phyloP scores from a whole-genome alignment of 2,329 filamentous ascomycete genomes.

The Beauveria rudraprayagi region DNA sequence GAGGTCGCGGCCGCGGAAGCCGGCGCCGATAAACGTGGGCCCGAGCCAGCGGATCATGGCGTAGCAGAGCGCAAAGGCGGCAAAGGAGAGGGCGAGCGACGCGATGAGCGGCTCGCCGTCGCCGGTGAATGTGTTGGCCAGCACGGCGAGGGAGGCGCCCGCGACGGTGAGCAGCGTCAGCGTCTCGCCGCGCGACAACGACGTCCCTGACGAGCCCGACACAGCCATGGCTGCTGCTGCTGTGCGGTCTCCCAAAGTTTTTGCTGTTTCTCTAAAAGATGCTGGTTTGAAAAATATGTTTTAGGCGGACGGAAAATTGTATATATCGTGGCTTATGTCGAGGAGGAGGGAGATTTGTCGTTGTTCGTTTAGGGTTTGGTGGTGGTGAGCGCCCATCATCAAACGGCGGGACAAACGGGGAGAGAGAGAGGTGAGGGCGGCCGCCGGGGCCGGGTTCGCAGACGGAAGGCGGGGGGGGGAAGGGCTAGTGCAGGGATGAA shows the following conservation, averaged over 20 bases:
- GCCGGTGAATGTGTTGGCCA: slow-evolving; percentile 72
- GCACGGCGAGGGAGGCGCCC: slow-evolving; percentile 61
- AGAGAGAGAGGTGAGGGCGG: too few relatives aligned
- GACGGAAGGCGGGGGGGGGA: too few relatives aligned
- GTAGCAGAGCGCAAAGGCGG: slow-evolving; percentile 76
- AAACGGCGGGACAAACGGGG: background rate
- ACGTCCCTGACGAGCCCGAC: background rate
- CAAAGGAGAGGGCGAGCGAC: slow-evolving; percentile 74
- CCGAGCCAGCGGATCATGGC: slow-evolving; percentile 91
- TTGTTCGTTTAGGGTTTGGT: background rate
- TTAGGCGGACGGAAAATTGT: background rate
- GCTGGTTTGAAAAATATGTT: background rate
- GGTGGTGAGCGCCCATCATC: background rate
- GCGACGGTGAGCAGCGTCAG: slow-evolving; percentile 53
- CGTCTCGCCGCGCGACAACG: slow-evolving; percentile 43
- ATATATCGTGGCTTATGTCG: background rate
- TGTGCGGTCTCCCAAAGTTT: too few relatives aligned
- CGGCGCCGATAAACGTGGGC: slow-evolving; percentile 77
- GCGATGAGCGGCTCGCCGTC: slow-evolving; percentile 86
- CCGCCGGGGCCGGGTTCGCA: background rate
- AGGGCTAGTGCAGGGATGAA: background rate
- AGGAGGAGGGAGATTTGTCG: too few relatives aligned
- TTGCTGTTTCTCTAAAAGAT: background rate
- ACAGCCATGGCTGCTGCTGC: slow-evolving; percentile 5
- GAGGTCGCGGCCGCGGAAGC: slow-evolving; percentile 84